Evolutionary conservation across 805 yeast genomes (phyloP).

Genomic region (Candida patagonica): DNA sequence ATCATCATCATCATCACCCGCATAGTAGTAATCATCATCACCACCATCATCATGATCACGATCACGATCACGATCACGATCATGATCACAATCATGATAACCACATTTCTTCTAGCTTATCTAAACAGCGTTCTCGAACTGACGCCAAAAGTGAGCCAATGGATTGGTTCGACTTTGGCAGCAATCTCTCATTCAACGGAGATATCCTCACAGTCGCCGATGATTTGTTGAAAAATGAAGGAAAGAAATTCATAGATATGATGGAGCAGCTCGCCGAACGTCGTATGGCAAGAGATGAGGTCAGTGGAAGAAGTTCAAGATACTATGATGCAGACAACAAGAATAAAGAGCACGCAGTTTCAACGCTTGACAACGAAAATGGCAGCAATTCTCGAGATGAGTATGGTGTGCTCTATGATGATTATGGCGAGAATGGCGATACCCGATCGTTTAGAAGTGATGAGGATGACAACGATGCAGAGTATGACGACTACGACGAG

Average conservation of each 20-base stretch:
- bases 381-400: constrained; percentile 16
- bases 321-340: constrained; percentile 12
- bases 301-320: constrained; percentile 9
- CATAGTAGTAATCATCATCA: constrained; percentile 11
- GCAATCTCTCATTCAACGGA: constrained; percentile 26
- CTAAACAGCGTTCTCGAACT: constrained; percentile 11
- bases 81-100: constrained; percentile 15
- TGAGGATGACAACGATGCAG: constrained; percentile 16
- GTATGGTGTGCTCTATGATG: constrained; percentile 6
- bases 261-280: constrained; percentile 66
- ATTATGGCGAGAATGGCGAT: constrained; percentile 25
- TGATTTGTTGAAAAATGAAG: constrained; percentile 67
- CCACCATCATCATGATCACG: constrained; percentile 7
- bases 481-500: constrained; percentile 9
- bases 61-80: constrained; percentile 8
- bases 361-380: constrained; percentile 10
- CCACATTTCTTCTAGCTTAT: constrained; percentile 10
- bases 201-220: constrained; percentile 62
- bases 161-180: constrained; percentile 24
- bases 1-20: constrained; percentile 11
- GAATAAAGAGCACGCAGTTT: background rate
- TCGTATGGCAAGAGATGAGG: constrained; percentile 31
- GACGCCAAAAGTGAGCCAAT: background rate
- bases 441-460: constrained; percentile 28
- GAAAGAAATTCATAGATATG: constrained; percentile 67